These are phyloP conservation scores for Termitomyces sp. DNA, from an alignment of 1,284 basidiomycete genomes.

Conservation along the genomic window DNA sequence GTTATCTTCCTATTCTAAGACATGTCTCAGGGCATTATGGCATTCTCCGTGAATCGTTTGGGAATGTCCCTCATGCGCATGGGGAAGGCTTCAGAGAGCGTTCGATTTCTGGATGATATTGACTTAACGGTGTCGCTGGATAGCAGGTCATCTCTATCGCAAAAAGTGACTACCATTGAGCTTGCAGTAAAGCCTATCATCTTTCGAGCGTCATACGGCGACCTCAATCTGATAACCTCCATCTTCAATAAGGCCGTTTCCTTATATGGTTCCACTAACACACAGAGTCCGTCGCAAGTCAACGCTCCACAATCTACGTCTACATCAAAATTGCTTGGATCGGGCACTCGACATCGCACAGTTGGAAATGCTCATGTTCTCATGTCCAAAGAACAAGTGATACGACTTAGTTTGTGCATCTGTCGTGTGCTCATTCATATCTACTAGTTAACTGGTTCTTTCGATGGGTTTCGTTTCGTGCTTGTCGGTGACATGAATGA, in stretches of 20 bases:
- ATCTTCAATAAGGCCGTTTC: constrained; percentile 89
- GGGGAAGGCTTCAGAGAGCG: constrained; percentile 79
- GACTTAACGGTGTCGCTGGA: constrained; percentile 88
- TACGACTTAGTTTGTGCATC: not conserved
- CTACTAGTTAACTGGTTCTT: constrained; percentile 68
- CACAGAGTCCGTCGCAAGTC: constrained; percentile 11
- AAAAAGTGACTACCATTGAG: constrained; percentile 84
- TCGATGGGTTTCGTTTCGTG: constrained; percentile 91
- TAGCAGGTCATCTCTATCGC: constrained; percentile 66
- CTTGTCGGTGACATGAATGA: constrained; percentile 95
- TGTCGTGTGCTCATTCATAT: not conserved
- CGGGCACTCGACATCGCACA: constrained; percentile 26
- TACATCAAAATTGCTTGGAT: constrained; percentile 8
- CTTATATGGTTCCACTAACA: constrained; percentile 44
- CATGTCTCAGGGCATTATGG: constrained; percentile 63
- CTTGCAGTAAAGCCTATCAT: constrained; percentile 79
- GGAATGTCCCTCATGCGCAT: constrained; percentile 95
- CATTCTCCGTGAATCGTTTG: constrained; percentile 76
- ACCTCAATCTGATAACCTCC: constrained; percentile 85
- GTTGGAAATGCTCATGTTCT: constrained; percentile 58
- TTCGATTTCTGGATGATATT: constrained; percentile 92
- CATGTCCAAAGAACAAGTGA: constrained; percentile 78
- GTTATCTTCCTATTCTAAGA: constrained; percentile 5
- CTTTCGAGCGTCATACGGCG: constrained; percentile 89
- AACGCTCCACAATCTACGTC: constrained; percentile 4